A percentile compares a stretch with the other conserved stretches of the same genome.
phyloP scores from a whole-genome alignment of 495 filamentous ascomycete genomes.

The Aspergillus avenaceus region DNA sequence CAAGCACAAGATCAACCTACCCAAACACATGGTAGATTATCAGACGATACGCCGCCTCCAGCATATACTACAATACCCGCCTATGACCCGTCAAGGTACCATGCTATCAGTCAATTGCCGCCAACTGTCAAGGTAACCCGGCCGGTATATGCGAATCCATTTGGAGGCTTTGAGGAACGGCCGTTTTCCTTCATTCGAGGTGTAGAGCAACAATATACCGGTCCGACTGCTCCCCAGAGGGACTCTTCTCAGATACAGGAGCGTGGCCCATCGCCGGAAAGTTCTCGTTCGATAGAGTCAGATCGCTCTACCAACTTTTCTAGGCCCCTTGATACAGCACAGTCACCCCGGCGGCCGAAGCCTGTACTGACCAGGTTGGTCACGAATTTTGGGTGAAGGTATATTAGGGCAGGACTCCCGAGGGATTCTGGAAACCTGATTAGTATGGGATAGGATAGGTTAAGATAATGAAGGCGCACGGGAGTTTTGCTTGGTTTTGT shows the following conservation, averaged over 20 bases:
- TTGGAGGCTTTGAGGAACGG: not conserved
- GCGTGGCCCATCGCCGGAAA: not conserved
- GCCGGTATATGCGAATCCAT: not conserved
- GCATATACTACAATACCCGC: slow-evolving; percentile 16
- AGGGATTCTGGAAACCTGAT: not conserved
- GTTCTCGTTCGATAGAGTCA: slow-evolving; percentile 1
- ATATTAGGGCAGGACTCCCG: not conserved
- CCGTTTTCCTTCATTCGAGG: not conserved
- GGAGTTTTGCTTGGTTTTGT: no score
- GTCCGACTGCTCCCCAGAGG: not conserved
- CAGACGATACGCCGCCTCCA: slow-evolving; percentile 13
- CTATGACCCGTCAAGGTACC: slow-evolving; percentile 19
- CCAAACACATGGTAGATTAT: not conserved
- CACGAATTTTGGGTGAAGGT: slow-evolving; percentile 33
- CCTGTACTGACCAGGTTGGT: slow-evolving; percentile 38
- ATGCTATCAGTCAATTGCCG: slow-evolving; percentile 2
- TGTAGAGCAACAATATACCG: not conserved
- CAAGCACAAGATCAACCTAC: not conserved
- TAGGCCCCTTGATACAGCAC: not conserved
- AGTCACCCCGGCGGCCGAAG: slow-evolving; percentile 25
- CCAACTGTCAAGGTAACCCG: not conserved
- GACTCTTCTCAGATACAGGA: not conserved
- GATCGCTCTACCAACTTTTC: not conserved
- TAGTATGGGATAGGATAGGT: not conserved
- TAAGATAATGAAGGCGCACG: not conserved